Evolutionary conservation across 176 grass and related monocot genomes (phyloP).

Genomic region (Carex pumila): DNA sequence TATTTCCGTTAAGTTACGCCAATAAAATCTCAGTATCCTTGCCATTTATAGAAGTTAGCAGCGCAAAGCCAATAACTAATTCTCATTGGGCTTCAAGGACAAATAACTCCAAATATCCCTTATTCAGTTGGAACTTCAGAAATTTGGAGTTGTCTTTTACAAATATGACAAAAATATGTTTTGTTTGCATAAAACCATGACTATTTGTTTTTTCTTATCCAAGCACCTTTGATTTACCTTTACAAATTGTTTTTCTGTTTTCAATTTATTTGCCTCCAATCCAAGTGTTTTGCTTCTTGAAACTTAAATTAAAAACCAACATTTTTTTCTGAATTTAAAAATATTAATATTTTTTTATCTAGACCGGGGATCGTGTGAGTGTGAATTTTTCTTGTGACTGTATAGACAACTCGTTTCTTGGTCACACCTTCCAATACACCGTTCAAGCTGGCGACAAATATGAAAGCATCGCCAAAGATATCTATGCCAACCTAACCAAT

Average conservation of each 20-base stretch:
- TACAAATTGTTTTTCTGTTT: neutral
- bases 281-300: neutral
- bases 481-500: conserved; percentile 59
- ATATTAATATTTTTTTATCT: neutral
- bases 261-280: neutral
- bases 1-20: neutral
- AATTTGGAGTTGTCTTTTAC: neutral
- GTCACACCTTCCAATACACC: conserved; percentile 19
- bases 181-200: neutral
- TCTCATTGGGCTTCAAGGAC: too few relatives aligned
- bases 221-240: neutral
- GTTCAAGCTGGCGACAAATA: conserved; percentile 11
- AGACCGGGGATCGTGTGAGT: conserved; percentile 21
- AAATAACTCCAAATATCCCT: neutral
- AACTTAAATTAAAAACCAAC: neutral
- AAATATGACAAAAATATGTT: neutral
- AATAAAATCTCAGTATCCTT: neutral
- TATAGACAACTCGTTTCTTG: conserved; percentile 34
- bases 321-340: neutral
- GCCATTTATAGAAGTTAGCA: neutral
- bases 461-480: neutral
- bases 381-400: conserved; percentile 47
- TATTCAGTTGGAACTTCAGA: neutral
- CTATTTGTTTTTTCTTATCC: neutral
- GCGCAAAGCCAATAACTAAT: neutral